phyloP scores from a whole-genome alignment of 208 protist species.

The Acanthamoeba rhysodes region DNA sequence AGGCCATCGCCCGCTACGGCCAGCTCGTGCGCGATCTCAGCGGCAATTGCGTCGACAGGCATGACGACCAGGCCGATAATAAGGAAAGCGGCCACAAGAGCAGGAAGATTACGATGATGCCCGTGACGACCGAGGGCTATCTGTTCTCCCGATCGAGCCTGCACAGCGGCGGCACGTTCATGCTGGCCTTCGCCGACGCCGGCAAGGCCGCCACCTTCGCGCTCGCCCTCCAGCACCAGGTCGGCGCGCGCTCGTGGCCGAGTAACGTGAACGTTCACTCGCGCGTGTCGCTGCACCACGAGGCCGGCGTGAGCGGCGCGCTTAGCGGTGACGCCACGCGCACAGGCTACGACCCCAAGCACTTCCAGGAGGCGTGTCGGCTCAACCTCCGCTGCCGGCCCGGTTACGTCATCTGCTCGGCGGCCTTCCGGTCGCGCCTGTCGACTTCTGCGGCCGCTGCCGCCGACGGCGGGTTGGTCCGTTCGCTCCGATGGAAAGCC shows the following conservation, averaged over 20 bases:
- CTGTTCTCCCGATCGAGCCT: slow-evolving; percentile 21
- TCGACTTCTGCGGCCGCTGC: neutral
- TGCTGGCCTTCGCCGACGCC: slow-evolving; percentile 31
- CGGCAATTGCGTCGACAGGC: too few relatives aligned
- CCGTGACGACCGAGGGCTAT: neutral
- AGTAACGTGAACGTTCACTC: neutral
- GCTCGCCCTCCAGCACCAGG: neutral
- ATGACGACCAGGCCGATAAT: too few relatives aligned
- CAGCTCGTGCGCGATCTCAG: slow-evolving; percentile 3
- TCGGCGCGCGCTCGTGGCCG: neutral
- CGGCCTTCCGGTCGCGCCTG: neutral
- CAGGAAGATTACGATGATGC: neutral
- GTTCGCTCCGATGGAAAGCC: neutral
- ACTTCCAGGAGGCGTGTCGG: slow-evolving; percentile 15
- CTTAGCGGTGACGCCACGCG: neutral
- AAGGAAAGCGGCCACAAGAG: too few relatives aligned
- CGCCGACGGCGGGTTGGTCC: too few relatives aligned
- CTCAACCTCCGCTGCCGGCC: slow-evolving; percentile 28
- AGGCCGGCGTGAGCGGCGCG: neutral
- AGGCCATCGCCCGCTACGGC: slow-evolving; percentile 45
- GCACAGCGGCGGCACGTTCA: slow-evolving; percentile 68
- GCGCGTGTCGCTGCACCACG: slow-evolving; percentile 22
- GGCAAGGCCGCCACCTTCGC: neutral
- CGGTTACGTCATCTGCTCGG: neutral
- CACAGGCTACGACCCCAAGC: slow-evolving; percentile 17